These are phyloP conservation scores for Microthyrium microscopicum DNA, from an alignment of 2,329 filamentous ascomycete genomes.

Conservation along the genomic window DNA sequence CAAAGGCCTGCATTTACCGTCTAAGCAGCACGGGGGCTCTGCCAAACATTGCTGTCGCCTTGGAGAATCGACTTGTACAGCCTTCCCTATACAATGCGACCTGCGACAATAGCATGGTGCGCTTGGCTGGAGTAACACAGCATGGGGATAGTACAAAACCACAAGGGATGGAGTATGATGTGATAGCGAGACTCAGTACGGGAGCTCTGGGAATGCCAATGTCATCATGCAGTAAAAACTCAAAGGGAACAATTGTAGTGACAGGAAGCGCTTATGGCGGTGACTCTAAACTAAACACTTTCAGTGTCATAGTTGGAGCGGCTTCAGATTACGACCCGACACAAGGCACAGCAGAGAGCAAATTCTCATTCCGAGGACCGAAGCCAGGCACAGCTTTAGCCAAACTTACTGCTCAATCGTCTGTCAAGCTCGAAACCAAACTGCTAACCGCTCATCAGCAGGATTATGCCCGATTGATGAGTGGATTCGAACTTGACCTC, in stretches of 20 bases:
- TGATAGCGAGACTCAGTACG: conserved; percentile 16
- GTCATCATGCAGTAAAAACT: conserved; percentile 9
- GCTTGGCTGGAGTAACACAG: conserved; percentile 23
- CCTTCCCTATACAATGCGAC: conserved; percentile 14
- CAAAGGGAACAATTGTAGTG: conserved; percentile 9
- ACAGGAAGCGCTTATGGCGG: conserved; percentile 10
- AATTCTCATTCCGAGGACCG: conserved; percentile 32
- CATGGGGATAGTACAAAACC: conserved; percentile 21
- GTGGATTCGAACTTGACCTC: conserved; percentile 26
- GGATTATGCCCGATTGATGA: conserved; percentile 26
- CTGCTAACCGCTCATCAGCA: conserved; percentile 22
- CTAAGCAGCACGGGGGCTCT: conserved; percentile 16
- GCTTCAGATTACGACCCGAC: conserved; percentile 34
- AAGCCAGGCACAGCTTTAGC: conserved; percentile 28
- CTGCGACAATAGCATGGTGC: conserved; percentile 19
- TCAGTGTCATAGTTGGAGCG: conserved; percentile 27
- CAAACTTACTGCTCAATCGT: conserved; percentile 17
- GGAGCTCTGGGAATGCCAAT: conserved; percentile 10
- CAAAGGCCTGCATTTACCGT: conserved; percentile 25
- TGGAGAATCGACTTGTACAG: conserved; percentile 26
- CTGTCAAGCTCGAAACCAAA: conserved; percentile 16
- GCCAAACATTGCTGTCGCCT: conserved; percentile 23
- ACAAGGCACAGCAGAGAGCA: conserved; percentile 26
- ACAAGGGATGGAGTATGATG: conserved; percentile 29
- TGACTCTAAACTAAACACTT: conserved; percentile 10